phyloP scores from a whole-genome alignment of 345 rosid genomes.

The Rhodomyrtus tomentosa region DNA sequence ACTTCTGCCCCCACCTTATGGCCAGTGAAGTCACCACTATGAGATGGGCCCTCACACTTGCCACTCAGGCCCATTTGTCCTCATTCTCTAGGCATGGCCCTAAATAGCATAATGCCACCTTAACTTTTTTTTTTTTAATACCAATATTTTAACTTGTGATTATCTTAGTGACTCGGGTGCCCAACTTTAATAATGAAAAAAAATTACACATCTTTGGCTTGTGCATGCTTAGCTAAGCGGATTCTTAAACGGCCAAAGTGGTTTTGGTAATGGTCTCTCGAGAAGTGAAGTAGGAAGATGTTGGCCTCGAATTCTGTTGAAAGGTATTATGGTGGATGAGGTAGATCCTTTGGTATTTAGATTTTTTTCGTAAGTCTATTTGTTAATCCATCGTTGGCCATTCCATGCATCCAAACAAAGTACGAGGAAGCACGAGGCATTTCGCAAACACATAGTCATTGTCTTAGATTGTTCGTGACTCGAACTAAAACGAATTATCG shows the following conservation, averaged over 20 bases:
- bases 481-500: not conserved
- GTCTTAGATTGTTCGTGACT: not conserved
- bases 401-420: not conserved
- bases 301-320: not conserved
- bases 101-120: slow-evolving; percentile 1
- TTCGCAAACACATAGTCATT: not conserved
- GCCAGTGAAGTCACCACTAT: slow-evolving; percentile 24
- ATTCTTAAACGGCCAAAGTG: not conserved
- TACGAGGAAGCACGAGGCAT: not conserved
- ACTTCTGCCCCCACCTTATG: slow-evolving; percentile 12
- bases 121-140: not conserved
- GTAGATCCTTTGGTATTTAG: not conserved
- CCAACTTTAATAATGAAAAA: not conserved
- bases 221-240: not conserved
- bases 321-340: not conserved
- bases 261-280: not conserved
- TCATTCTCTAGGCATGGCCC: slow-evolving; percentile 11
- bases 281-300: not conserved
- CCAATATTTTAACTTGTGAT: not conserved
- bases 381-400: not conserved
- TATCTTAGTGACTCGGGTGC: not conserved
- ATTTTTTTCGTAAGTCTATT: not conserved
- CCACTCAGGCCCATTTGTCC: slow-evolving; percentile 14
- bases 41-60: slow-evolving; percentile 26
- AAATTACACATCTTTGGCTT: not conserved